A percentile compares a stretch with the other conserved stretches of the same genome.
Conservation (phyloP, 164 flowering plant species). For the Berberis vulgaris region DNA sequence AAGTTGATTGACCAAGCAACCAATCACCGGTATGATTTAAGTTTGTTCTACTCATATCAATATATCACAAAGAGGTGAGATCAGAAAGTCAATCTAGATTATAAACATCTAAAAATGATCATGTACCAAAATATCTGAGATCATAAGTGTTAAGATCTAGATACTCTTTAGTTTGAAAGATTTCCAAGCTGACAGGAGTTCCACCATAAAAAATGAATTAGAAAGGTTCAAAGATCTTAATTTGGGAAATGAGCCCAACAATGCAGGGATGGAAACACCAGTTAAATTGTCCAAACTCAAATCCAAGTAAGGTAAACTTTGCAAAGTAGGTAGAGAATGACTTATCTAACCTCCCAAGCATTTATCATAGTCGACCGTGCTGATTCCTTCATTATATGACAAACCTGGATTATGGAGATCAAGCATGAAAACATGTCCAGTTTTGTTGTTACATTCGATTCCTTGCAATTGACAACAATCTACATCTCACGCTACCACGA, state of each 20-base stretch:
- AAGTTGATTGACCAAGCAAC: not conserved
- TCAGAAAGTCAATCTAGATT: not conserved
- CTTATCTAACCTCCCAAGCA: not conserved
- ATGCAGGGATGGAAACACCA: not conserved
- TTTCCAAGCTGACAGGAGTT: not conserved
- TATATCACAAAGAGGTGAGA: not conserved
- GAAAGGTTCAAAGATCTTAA: not conserved
- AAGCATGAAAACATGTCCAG: slow-evolving; percentile 3
- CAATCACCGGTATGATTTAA: not conserved
- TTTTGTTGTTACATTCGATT: not conserved
- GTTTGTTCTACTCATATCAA: not conserved
- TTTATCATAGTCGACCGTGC: too few species aligned
- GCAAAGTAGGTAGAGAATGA: not conserved
- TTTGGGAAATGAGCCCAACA: not conserved
- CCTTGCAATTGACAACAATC: not conserved
- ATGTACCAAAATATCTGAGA: not conserved
- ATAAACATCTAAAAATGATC: too few species aligned
- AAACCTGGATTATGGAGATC: not conserved
- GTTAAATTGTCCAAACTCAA: not conserved
- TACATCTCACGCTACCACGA: not conserved
- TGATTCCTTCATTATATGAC: too few species aligned
- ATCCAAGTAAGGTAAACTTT: not conserved
- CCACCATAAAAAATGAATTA: not conserved
- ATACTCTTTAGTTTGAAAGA: not conserved
- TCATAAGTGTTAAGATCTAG: not conserved